Evolutionary conservation across 495 filamentous ascomycete species (phyloP), one percentile per base, ranked within the genome.

Genomic region (Cenococcum geophilum): DNA sequence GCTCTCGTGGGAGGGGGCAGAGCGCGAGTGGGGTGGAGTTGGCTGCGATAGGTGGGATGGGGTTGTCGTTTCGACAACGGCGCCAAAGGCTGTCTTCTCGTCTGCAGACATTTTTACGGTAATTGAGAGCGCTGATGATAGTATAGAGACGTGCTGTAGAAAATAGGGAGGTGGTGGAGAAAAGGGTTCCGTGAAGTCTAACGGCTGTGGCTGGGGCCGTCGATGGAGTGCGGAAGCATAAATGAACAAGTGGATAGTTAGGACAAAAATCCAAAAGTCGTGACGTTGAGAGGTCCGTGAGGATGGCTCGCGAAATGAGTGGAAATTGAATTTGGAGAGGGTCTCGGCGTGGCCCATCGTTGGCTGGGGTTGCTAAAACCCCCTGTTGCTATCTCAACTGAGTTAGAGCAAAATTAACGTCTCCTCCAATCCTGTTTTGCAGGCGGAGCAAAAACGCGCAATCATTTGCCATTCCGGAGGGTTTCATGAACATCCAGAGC

Each of bases 81-180:
- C 66, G 45, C 66, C 66, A 34, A 68, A 68, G 59, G 59, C 59
- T 43, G 61, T 61, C 34, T 68, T 60, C 43, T 62, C 60, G 37
- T 64, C 45, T 58, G 63, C 59, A 52, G 65, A 53, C 61, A 64
- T 68, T 58, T 27, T 27, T 16, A 16, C 23, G 49, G 49, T 32
- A 23, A 23, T 23, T 16, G 25, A 32, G 49, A 45, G 11, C 1
- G 40, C 14, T 45, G 40, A 45, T 45, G 14, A 45, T 18, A 45
- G 40, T 32, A 10, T 45, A 45, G 12, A 45, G 40, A 10, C 1
- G 14, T 45, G 12, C 4, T 45, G 40, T 1, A 4, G 12, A 14
- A 14, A 18, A 18, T 45, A 14, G 18, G 40, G 40, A 45, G 40
- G 40, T 45, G 14, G 18, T 16, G 40, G 40, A 16, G 40, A 45